phyloP scores from a whole-genome alignment of 768 basidiomycete species.

The Phylloporus sp. region DNA sequence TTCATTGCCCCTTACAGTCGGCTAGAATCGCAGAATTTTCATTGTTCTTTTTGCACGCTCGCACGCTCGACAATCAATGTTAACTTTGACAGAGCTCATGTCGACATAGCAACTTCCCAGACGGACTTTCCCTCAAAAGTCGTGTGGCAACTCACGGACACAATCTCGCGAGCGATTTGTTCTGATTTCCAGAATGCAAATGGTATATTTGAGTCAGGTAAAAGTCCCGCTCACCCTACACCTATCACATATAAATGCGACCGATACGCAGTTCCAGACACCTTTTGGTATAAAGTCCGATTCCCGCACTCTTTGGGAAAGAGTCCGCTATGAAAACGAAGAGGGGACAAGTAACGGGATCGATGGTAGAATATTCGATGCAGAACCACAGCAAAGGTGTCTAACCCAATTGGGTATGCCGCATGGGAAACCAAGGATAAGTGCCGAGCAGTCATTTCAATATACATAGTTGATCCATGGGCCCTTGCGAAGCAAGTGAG shows the following conservation, averaged over 20 bases:
- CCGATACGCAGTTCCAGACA: not conserved
- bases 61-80: not conserved
- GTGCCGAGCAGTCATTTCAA: not conserved
- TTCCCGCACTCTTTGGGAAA: not conserved
- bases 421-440: not conserved
- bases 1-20: not conserved
- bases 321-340: not conserved
- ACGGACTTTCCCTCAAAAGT: not conserved
- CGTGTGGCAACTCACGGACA: not conserved
- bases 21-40: not conserved
- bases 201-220: constrained; percentile 3
- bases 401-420: not conserved
- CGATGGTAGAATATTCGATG: not conserved
- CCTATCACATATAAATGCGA: not conserved
- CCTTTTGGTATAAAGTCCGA: not conserved
- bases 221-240: not conserved
- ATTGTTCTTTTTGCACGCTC: not conserved
- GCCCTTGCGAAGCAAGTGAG: not conserved
- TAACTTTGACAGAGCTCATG: not conserved
- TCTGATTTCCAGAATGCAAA: constrained; percentile 1
- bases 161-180: not conserved
- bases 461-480: not conserved
- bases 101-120: not conserved
- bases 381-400: not conserved
- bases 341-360: not conserved